Evolutionary conservation across 768 basidiomycete species (phyloP).

Genomic region (Mycena latifolia): DNA sequence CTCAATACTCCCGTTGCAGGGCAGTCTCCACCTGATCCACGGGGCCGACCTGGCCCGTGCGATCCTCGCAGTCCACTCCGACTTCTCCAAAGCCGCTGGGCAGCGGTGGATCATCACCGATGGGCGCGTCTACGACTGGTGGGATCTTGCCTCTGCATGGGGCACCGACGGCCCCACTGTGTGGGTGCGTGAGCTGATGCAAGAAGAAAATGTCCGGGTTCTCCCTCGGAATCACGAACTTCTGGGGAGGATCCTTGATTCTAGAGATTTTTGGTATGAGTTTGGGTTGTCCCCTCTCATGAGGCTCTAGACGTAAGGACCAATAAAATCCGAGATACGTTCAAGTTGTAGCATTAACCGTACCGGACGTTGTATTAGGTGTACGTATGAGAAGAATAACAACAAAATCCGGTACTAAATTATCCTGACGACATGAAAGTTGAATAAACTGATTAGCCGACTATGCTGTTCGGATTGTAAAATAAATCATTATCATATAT

Average conservation of each 20-base stretch:
- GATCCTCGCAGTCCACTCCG: conserved; percentile 66
- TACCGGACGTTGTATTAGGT: no score
- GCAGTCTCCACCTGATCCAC: conserved; percentile 72
- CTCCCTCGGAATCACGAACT: conserved; percentile 63
- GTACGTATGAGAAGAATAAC: no score
- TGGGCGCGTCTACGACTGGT: conserved; percentile 74
- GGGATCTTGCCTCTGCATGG: conserved; percentile 73
- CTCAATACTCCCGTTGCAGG: conserved; percentile 45
- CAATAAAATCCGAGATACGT: no score
- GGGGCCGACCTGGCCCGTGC: conserved; percentile 70
- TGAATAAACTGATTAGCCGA: no score
- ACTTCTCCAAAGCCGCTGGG: conserved; percentile 58
- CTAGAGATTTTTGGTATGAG: conserved; percentile 70
- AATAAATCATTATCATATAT: no score
- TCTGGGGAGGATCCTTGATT: conserved; percentile 68
- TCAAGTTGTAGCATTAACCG: no score
- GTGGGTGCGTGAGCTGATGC: conserved; percentile 74
- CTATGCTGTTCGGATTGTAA: no score
- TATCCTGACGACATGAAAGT: no score
- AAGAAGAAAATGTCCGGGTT: conserved; percentile 59
- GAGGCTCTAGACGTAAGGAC: conserved; percentile 42
- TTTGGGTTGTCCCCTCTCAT: conserved; percentile 59
- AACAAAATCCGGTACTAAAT: no score
- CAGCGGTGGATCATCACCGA: conserved; percentile 71
- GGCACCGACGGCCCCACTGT: conserved; percentile 54